Evolutionary conservation across 2,329 filamentous ascomycete genomes (phyloP).

Genomic region (Lasiodiplodia sp.): DNA sequence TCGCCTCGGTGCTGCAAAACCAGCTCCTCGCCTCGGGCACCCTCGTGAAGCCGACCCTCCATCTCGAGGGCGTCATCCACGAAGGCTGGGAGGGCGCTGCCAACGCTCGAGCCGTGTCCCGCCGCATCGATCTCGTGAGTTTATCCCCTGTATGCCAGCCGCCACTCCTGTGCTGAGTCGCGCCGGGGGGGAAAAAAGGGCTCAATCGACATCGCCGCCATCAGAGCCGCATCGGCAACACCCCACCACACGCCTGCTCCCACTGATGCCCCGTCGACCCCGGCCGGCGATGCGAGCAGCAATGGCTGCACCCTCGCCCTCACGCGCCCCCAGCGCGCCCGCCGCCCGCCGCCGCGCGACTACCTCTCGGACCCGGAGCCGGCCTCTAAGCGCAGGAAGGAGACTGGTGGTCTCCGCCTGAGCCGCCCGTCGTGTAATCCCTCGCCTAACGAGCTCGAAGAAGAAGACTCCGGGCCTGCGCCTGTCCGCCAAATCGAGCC

Average conservation of each 20-base stretch:
- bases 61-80: conserved; percentile 19
- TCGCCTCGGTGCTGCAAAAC: neutral
- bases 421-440: neutral
- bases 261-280: neutral
- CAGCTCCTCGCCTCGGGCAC: conserved; percentile 7
- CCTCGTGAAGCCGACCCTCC: conserved; percentile 8
- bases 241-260: conserved; percentile 11
- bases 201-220: conserved; percentile 21
- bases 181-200: conserved; percentile 2
- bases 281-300: neutral
- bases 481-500: conserved; percentile 40
- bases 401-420: conserved; percentile 19
- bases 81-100: conserved; percentile 18
- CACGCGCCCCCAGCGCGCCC: conserved; percentile 10
- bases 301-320: neutral
- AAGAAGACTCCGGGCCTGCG: neutral
- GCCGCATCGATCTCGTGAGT: conserved; percentile 24
- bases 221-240: conserved; percentile 14
- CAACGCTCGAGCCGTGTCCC: neutral
- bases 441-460: neutral
- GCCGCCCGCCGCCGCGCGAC: conserved; percentile 10
- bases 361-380: conserved; percentile 17
- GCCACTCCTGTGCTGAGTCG: neutral
- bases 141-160: neutral
- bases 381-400: conserved; percentile 23